Evolutionary conservation across 352 stramenopile genomes (phyloP), one percentile per base, ranked within the genome.

Genomic region (Phytophthora cryptogea): DNA sequence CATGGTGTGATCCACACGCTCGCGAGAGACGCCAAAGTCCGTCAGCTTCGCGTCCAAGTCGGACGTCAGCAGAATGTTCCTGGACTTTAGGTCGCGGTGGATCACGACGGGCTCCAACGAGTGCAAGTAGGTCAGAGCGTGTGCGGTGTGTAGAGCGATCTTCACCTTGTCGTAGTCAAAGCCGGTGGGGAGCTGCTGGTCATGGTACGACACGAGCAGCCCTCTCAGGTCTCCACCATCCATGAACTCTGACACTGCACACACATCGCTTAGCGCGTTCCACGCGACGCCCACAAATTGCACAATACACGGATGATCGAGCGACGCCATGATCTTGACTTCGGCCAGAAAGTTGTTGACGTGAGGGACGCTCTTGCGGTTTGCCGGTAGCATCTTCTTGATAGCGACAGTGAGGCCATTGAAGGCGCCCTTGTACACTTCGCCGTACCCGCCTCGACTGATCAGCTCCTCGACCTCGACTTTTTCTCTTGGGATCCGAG

Each of bases 201-300:
- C 26, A 50, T 78, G 66, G 56, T 70, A 77, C 3, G 48, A 46
- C 23, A 70, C 53, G 20, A 88, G 54, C 27, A 88, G 63, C 2
- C 73, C 73, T 8, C 74, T 75, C 7, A 88, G 42, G 50, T 86
- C 78, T 1, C 78, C 76, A 42, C 64, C 63, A 9, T 86, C 76
- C 78, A 88, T 84, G 44, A 76, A 80, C 55, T 88, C 78, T 10
- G 68, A 80, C 9, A 88, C 76, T 2, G 66, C 66, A 1, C 52
- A 69, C 0, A 88, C 26, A 32, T 85, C 72, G n/a, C 59, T 66
- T 1, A 83, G 45, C 2, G 65, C 62, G 44, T 83, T 66, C 74
- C 78, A 88, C 7, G 75, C 66, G 5, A 86, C 73, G 0, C 78
- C 78, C 8, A 86, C 56, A 23, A 86, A 86, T 43, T 79, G 69